A percentile compares a stretch with the other conserved stretches of the same genome.
phyloP scores from a whole-genome alignment of 148 eudicot species.

The Fallopia convolvulus region DNA sequence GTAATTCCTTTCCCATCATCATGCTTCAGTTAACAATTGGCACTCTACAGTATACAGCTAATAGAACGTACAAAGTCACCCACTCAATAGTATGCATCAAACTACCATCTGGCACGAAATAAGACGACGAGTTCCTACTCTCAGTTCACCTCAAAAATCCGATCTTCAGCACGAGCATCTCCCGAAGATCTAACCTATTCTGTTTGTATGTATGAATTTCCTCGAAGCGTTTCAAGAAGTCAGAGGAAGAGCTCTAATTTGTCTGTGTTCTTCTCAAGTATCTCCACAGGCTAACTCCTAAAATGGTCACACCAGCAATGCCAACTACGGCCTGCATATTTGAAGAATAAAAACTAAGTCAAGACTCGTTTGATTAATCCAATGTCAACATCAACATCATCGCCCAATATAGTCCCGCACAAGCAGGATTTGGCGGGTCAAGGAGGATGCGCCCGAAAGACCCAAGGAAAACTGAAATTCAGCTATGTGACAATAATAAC shows the following conservation, averaged over 20 bases:
- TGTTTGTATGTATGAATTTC: not conserved
- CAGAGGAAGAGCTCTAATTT: not conserved
- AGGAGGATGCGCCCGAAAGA: no score
- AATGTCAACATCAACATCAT: no score
- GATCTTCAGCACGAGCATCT: not conserved
- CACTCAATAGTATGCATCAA: not conserved
- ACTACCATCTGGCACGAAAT: not conserved
- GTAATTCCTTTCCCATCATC: not conserved
- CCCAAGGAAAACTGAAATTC: no score
- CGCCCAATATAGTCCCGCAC: no score
- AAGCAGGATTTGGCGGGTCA: no score
- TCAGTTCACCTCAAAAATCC: not conserved
- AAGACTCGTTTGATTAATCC: not conserved
- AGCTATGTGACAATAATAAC: no score
- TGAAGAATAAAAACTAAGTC: not conserved
- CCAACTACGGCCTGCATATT: conserved; percentile 46
- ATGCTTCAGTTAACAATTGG: not conserved
- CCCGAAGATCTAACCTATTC: not conserved
- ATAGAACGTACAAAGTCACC: not conserved
- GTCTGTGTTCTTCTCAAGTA: conserved; percentile 25
- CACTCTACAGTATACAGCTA: not conserved
- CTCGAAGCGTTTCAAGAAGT: not conserved
- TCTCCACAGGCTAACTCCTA: conserved; percentile 59
- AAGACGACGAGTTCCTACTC: not conserved
- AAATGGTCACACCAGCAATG: conserved; percentile 55